Base-by-base conservation (phyloP, 1,139 yeast species). In the Sugiyamaella novakii region DNA sequence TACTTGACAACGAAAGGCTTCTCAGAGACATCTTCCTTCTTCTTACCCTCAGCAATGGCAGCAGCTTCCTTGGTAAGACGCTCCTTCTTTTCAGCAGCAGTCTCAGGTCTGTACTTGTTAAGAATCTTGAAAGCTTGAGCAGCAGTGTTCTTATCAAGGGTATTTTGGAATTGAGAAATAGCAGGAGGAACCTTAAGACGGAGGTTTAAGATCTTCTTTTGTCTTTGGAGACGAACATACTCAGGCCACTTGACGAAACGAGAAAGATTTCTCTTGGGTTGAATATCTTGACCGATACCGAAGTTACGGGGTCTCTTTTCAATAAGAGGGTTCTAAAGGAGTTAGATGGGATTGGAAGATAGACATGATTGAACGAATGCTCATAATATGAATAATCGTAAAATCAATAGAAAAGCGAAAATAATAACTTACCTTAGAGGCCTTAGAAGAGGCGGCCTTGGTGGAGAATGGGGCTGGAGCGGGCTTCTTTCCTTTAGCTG, bases 171-270 rank as follows among this genome's bases (percentile, higher is more conserved):
- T 79, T 92, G 98, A 62, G 98, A 81, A 71, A 91, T 84, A 61
- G 98, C 86, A 69, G 98, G 98, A 63, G 98, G 98, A 70, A 91
- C 98, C 85, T 91, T 91, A 72, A 91, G 83, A 84, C 98, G 89
- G 75, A 89, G 74, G 66, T 85, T 79, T 74, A 91, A 81, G 70
- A 91, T 86, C 81, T 91, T 91, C 87, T 84, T 91, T 80, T 92
- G 98, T 83, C 98, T 88, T 79, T 87, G 95, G 65, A 86, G 80
- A 80, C 95, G 88, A 65, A 91, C 95, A 75, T 89, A 89, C 77
- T 85, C 94, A 73, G 98, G 98, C 97, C 98, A 91, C 78, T 86
- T 91, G 71, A 91, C 97, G 74, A 86, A 89, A 77, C 97, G 87
- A 60, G 94, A 78, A 70, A 91, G 83, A 87, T 91, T 86, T 79